Conservation (phyloP, 192 early-diverging fungal genomes). For the Allomyces javanicus region DNA sequence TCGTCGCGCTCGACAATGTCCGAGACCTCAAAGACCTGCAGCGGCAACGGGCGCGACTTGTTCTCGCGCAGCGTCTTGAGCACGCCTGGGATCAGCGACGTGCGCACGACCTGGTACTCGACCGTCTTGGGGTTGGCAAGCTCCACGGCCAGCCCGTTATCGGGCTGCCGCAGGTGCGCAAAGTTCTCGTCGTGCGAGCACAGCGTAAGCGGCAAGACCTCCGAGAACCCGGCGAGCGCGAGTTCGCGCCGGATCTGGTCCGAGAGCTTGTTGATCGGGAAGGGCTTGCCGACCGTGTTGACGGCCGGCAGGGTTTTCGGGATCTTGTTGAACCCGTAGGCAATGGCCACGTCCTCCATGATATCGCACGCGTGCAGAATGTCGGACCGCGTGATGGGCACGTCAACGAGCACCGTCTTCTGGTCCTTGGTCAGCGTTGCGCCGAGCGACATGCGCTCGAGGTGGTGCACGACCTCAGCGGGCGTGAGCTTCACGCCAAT, state of each 20-base stretch:
- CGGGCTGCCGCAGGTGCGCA: constrained; percentile 57
- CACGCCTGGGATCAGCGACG: constrained; percentile 74
- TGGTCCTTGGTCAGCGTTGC: constrained; percentile 31
- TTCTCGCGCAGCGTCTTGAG: constrained; percentile 79
- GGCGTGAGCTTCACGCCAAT: constrained; percentile 50
- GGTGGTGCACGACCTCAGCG: constrained; percentile 48
- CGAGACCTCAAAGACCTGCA: constrained; percentile 91
- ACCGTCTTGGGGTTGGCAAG: constrained; percentile 79
- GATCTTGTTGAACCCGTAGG: constrained; percentile 91
- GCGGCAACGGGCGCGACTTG: constrained; percentile 71
- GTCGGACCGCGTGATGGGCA: constrained; percentile 82
- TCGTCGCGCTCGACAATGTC: constrained; percentile 85
- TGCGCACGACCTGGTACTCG: constrained; percentile 84
- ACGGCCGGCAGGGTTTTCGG: constrained; percentile 54
- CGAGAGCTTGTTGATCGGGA: constrained; percentile 81
- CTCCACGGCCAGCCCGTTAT: constrained; percentile 59
- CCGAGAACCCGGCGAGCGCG: constrained; percentile 80
- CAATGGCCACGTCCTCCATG: constrained; percentile 93
- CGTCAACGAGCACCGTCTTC: constrained; percentile 44
- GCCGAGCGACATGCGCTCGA: constrained; percentile 74
- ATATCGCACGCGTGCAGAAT: constrained; percentile 93
- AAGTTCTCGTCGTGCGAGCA: constrained; percentile 98
- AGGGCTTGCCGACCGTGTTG: constrained; percentile 66
- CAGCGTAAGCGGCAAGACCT: constrained; percentile 81
- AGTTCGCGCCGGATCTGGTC: constrained; percentile 69